Base-by-base conservation (phyloP, 2,329 filamentous ascomycete genomes). In the Cercospora sesami region DNA sequence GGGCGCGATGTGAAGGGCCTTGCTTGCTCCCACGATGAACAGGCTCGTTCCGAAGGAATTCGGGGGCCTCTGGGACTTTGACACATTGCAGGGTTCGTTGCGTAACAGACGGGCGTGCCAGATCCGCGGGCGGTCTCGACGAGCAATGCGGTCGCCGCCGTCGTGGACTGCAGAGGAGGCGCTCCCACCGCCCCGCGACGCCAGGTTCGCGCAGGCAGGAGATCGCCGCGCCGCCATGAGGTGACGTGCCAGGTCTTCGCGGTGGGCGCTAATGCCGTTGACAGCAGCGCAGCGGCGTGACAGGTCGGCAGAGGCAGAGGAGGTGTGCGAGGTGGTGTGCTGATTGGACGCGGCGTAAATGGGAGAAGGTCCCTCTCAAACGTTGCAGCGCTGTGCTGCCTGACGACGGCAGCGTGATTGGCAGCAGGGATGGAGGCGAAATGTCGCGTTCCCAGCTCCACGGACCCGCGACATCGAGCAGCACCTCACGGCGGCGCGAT, bases 241-340 rank as follows among this genome's bases (percentile, higher is more conserved):
- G 14, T 31, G 60, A 30, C 42, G 36, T 23, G 45, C 16, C 21
- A 18, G 26, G 26, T n/a, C 36, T 18, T 60, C 53, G 36, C 60
- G 18, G 51, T 36, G 64, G 65, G 66, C 68, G 70, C 69, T 66
- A 69, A 69, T 71, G 69, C 69, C 67, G 71, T 71, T 69, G 67
- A 72, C 69, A 69, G 71, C 67, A 71, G 60, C 23, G 36, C 42
- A 23, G 60, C 42, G 69, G 69, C 69, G 69, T 72, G 69, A 71
- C 71, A 72, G 69, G 60, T 67, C 69, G 65, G 69, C 62, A 70
- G 55, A 60, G 63, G 64, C 68, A 66, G 53, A 68, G 68, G 60
- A 66, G 66, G 60, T 68, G 66, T 62, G 42, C 21, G 33, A 45
- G 60, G 36, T 28, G 57, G 63, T 30, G 59, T 31, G 48, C 57